Conservation (phyloP, 495 filamentous ascomycete species). For the Talaromyces nanjingensis region DNA sequence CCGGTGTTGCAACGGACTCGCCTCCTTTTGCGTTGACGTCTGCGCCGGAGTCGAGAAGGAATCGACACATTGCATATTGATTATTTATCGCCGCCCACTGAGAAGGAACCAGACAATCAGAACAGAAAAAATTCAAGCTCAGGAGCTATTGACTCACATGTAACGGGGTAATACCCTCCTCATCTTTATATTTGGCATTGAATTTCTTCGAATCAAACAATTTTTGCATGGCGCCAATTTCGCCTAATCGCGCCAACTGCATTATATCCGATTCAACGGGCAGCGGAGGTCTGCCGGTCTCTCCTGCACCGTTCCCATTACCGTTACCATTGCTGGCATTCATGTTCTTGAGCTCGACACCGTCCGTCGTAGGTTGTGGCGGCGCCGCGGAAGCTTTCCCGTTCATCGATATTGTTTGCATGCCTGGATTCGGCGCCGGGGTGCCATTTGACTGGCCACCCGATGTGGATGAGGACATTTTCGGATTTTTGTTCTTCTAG, state of each 20-base stretch:
- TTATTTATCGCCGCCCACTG: constrained; percentile 99
- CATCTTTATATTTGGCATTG: constrained; percentile 74
- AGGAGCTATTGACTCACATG: constrained; percentile 56
- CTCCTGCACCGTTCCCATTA: constrained; percentile 7
- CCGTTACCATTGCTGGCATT: constrained; percentile 26
- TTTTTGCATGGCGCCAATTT: constrained; percentile 79
- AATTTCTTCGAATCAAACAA: constrained; percentile 76
- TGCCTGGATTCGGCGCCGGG: constrained; percentile 19
- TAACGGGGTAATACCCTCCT: constrained; percentile 87
- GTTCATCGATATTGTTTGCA: constrained; percentile 27
- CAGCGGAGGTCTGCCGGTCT: constrained; percentile 34
- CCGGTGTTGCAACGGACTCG: constrained; percentile 84
- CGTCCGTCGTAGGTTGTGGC: constrained; percentile 49
- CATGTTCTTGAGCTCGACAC: constrained; percentile 65
- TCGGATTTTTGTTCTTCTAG: background rate
- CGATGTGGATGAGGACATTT: constrained; percentile 14
- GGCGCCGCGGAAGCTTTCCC: constrained; percentile 52
- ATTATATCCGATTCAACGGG: constrained; percentile 81
- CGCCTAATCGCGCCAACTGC: constrained; percentile 86
- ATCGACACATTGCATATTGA: constrained; percentile 92
- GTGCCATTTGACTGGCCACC: constrained; percentile 21
- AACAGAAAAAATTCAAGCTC: background rate
- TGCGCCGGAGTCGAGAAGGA: constrained; percentile 81
- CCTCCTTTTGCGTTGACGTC: constrained; percentile 93
- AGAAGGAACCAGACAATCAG: constrained; percentile 13